Evolutionary conservation across 768 basidiomycete genomes (phyloP), one percentile per base, ranked within the genome.

Genomic region (Strobilomyces confusus): DNA sequence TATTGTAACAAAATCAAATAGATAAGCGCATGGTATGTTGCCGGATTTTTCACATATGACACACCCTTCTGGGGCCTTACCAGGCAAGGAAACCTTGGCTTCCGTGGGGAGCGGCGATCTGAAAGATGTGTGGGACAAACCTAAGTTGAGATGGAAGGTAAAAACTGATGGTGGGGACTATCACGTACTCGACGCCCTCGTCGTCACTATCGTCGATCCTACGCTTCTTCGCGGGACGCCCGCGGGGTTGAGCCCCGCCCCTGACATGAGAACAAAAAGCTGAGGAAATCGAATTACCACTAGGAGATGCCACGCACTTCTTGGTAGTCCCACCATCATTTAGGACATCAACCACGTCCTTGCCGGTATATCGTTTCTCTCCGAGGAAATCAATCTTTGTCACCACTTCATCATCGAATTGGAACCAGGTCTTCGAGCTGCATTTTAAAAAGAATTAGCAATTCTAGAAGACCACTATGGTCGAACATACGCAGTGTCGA

Each of bases 371-470:
- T 44, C 64, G 63, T 51, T 78, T 79, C 51, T 81, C 77, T 26
- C 79, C 79, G 4, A 85, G 72, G 25, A 75, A 70, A 45, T 80
- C 73, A 51, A 86, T 81, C 60, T 76, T 80, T 0, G 83, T 84
- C 5, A 95, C 91, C 5, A 71, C 70, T 66, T 98, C 95, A 64
- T 98, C 95, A 61, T 95, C 94, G 71, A 92, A 98, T 55, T 87
- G 84, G 65, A 85, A 95, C 95, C 95, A 98, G 17, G 84, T 77
- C 37, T 77, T 69, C 44, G 77, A 77, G 47, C 89, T 92, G 54
- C 33, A 29, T 42, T 44, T 33, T 34, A 51, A 19, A 51, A 19
- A n/a, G 25, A 17, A 45, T 59, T 22, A 60, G 51, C 17, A 26
- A 42, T 44, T 44, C 37, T 41, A 22, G 26, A 23, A 33, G 26